These are phyloP conservation scores for Ceratocystis alfenasii DNA, from an alignment of 2,329 filamentous ascomycete genomes.

Conservation along the genomic window DNA sequence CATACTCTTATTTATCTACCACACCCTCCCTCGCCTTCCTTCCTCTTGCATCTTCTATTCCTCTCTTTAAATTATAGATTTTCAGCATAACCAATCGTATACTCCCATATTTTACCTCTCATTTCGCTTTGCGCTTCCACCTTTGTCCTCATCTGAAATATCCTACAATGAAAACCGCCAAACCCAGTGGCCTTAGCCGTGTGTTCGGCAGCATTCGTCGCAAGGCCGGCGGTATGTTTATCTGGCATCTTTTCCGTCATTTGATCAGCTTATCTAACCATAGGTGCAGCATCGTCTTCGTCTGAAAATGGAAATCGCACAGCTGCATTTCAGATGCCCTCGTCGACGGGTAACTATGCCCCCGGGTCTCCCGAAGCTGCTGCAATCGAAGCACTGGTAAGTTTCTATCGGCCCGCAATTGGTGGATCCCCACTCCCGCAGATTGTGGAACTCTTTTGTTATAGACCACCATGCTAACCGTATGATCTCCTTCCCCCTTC, in stretches of 20 bases:
- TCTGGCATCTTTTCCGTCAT: neutral
- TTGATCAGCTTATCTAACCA: neutral
- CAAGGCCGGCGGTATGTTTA: conserved; percentile 14
- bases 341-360: conserved; percentile 11
- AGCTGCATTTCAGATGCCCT: neutral
- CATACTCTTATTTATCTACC: neutral
- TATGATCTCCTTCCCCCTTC: neutral
- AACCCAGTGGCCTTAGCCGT: conserved; percentile 17
- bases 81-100: neutral
- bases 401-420: neutral
- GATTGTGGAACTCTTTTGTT: neutral
- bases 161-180: conserved; percentile 18
- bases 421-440: neutral
- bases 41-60: neutral
- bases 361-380: conserved; percentile 18
- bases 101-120: too few relatives aligned
- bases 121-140: neutral
- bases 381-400: conserved; percentile 20
- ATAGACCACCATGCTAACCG: neutral
- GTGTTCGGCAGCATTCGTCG: conserved; percentile 17
- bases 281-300: neutral
- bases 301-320: neutral
- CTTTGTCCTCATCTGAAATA: neutral
- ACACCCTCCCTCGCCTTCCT: neutral
- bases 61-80: neutral